A percentile compares a stretch with the other conserved stretches of the same genome.
These are phyloP conservation scores for Hanseniaspora lindneri DNA, from an alignment of 805 yeast species.

Conservation along the genomic window DNA sequence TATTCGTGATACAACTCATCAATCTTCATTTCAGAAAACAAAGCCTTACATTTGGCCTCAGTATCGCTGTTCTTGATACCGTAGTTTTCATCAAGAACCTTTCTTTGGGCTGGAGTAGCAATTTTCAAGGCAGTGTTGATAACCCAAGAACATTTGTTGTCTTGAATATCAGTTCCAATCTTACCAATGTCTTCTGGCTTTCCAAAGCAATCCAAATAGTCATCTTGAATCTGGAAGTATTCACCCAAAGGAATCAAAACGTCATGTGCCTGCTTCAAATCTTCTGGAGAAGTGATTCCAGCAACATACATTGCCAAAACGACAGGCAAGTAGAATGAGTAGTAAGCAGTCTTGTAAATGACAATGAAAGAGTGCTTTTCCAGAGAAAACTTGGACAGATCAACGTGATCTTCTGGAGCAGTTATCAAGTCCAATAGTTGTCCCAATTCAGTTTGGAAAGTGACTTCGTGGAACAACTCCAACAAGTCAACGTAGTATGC, in stretches of 20 bases:
- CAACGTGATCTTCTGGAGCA: conserved; percentile 92
- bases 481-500: conserved; percentile 76
- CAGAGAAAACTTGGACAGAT: conserved; percentile 72
- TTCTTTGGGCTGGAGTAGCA: conserved; percentile 71
- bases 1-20: conserved; percentile 61
- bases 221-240: conserved; percentile 98
- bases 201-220: conserved; percentile 91
- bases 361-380: conserved; percentile 91
- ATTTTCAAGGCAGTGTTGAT: conserved; percentile 80
- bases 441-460: conserved; percentile 95
- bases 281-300: conserved; percentile 57
- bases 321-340: conserved; percentile 93
- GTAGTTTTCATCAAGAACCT: conserved; percentile 71
- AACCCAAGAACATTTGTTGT: conserved; percentile 97
- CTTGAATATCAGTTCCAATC: conserved; percentile 96
- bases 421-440: conserved; percentile 91
- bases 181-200: conserved; percentile 95
- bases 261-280: conserved; percentile 77
- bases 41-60: conserved; percentile 59
- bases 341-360: conserved; percentile 92
- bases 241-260: conserved; percentile 91
- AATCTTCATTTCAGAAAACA: conserved; percentile 64
- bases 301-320: conserved; percentile 92
- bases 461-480: conserved; percentile 92
- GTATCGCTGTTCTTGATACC: conserved; percentile 64